Evolutionary conservation across 2,329 filamentous ascomycete genomes (phyloP), one percentile per base, ranked within the genome.

Genomic region (Exophiala dermatitidis): DNA sequence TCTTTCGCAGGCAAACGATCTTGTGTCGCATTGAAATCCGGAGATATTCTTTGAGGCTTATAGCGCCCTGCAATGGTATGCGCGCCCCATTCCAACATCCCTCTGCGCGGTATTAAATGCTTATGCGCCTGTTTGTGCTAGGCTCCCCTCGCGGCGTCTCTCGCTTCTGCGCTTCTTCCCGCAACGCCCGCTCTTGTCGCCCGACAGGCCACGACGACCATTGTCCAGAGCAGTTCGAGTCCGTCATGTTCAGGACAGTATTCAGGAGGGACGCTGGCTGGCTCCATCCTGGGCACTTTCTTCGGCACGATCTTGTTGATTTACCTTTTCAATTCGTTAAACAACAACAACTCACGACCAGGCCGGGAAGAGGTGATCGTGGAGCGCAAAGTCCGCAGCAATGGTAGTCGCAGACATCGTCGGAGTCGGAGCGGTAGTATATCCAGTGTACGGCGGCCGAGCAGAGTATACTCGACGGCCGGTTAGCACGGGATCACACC

Each of bases 271-370:
- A 60, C 60, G 8, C 56, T 63, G 5, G 61, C 61, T 2, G 61
- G 61, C 26, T 56, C 61, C 2, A 62, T 63, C 38, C 44, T 63
- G 29, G 61, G 61, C 3, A 62, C 60, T 26, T 61, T 63, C 42
- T 61, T 61, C 40, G 61, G 61, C 28, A 63, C 61, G 1, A 48
- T 63, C 5, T 50, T 63, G 3, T 38, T 63, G 29, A 48, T 63
- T 31, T 63, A 58, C 41, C 57, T 63, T 5, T 61, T 59, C 48
- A 57, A 56, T 19, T 54, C 56, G 10, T 34, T 60, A 28, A 32
- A 33, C 32, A 42, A 46, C 12, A 55, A 56, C 31, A 45, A 51
- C 4, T 36, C 29, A 28, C 44, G 58, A 1, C 45, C 49, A n/a
- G 47, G 57, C 30, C 44, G 46, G 10, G 59, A 63, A 52, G 56